Evolutionary conservation across 345 rosid genomes (phyloP), one percentile per base, ranked within the genome.

Genomic region (Citrus hindsii): DNA sequence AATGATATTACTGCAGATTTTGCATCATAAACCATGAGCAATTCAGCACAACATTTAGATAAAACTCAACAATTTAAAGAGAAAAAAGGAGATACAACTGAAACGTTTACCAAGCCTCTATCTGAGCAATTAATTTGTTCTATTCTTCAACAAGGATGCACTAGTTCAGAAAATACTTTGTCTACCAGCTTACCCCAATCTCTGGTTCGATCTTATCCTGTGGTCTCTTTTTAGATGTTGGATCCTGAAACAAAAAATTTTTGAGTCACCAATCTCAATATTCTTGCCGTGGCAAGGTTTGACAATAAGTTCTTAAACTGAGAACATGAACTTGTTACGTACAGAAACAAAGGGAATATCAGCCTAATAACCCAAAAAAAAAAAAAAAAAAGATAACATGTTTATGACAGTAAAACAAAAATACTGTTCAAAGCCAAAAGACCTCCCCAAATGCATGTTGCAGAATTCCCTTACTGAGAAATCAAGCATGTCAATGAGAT

Each of bases 221-320:
- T 40, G 89, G 71, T 84, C 87, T 82, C 84, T 79, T 86, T 85
- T 85, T 83, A 33, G 82, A 71, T 58, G 80, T 53, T 61, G 93
- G 95, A 48, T 93, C 94, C 97, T 92, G 82, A 75, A 77, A 48
- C 55, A 74, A 4, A 61, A n/a, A 48, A 2, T 12, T 46, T 27
- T 56, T 33, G 48, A 63, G 25, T 38, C 27, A 68, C 30, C 2
- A 22, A 30, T 59, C n/a, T 46, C 62, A 63, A 69, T 40, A 25
- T 56, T 61, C 18, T 72, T 62, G n/a, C 19, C 14, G 32, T 69
- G 14, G 3, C 76, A 28, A 61, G 62, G 35, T 48, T 48, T 77
- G 13, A 13, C 4, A 53, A 24, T 9, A 35, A 76, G 38, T 53
- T 64, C 10, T 32, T 65, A 64, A 64, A 28, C 60, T 13, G 38